Evolutionary conservation across 163 green algal species (phyloP).

Genomic region (Trebouxiophyceae sp.): DNA sequence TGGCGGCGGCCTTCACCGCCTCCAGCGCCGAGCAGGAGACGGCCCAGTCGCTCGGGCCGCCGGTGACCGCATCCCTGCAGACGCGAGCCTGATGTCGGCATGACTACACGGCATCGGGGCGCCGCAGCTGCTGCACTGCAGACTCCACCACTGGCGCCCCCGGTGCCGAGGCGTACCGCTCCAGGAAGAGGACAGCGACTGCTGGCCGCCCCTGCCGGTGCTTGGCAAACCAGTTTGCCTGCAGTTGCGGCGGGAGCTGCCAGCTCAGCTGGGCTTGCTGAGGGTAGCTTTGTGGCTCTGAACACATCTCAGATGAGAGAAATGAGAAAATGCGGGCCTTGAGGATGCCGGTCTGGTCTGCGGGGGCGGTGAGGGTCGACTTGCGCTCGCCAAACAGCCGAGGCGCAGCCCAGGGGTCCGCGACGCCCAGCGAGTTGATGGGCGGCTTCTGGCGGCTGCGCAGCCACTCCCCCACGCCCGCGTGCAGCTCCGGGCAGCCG

Average conservation of each 20-base stretch:
- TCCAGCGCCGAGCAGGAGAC: slow-evolving; percentile 35
- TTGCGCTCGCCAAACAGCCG: slow-evolving; percentile 46
- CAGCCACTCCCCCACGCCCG: slow-evolving; percentile 46
- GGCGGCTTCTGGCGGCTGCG: slow-evolving; percentile 44
- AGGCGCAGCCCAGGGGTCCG: slow-evolving; percentile 34
- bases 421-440: slow-evolving; percentile 45
- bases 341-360: slow-evolving; percentile 15
- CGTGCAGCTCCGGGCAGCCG: slow-evolving; percentile 42
- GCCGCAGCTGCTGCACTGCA: no score
- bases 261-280: no score
- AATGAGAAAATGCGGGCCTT: slow-evolving; percentile 7
- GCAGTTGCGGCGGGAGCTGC: no score
- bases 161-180: slow-evolving; percentile 19
- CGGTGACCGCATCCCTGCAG: slow-evolving; percentile 26
- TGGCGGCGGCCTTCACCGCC: slow-evolving; percentile 26
- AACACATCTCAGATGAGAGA: no score
- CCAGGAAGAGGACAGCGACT: slow-evolving; percentile 49
- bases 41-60: slow-evolving; percentile 44
- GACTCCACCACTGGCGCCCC: no score
- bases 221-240: slow-evolving; percentile 71
- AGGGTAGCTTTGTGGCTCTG: no score
- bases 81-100: no score
- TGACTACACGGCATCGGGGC: no score
- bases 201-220: slow-evolving; percentile 52
- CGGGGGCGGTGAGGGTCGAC: neutral